Evolutionary conservation across 2,329 filamentous ascomycete genomes (phyloP), one percentile per base, ranked within the genome.

Genomic region (Pestalotiopsis sp.): DNA sequence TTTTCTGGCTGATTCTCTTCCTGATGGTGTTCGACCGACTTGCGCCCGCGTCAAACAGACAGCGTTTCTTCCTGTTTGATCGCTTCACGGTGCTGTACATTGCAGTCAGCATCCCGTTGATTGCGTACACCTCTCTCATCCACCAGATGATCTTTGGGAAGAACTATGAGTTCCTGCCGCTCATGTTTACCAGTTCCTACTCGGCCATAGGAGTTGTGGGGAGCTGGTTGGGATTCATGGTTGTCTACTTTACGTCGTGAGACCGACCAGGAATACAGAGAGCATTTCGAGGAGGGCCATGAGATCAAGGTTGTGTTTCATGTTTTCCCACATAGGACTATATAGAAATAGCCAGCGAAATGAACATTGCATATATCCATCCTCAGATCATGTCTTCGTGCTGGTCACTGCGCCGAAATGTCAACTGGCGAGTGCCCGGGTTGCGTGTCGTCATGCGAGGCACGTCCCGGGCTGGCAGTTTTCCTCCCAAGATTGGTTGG

Each of bases 161-260:
- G 75, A 89, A 85, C 71, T 93, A 93, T 75, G 94, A 98, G 81
- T 99, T 98, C 80, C 81, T 99, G 67, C 96, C 96, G 31, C 83
- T 98, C 74, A 98, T 99, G 95, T 96, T 98, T 78, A 98, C 91
- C 73, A 98, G 95, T 83, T 92, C 93, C 13, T 99, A 98, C 80
- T 93, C 92, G 41, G 96, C 96, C 4, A 85, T 98, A 68, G 96
- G 96, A n/a, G 95, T 98, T 0, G 90, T 98, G 20, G 94, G 94
- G 3, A 98, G 96, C 81, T 98, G 95, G 95, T 76, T 98, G 56
- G 95, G 96, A 11, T 98, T 97, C 79, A 89, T 95, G 83, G 93
- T 97, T 40, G 94, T 98, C 65, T 98, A 95, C 81, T 95, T 98
- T 75, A 85, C 86, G 6, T 86, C 86, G 41, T 88, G 80, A 69